Evolutionary conservation across 805 yeast genomes (phyloP), one percentile per base, ranked within the genome.

Genomic region (Barnettozyma salicaria): DNA sequence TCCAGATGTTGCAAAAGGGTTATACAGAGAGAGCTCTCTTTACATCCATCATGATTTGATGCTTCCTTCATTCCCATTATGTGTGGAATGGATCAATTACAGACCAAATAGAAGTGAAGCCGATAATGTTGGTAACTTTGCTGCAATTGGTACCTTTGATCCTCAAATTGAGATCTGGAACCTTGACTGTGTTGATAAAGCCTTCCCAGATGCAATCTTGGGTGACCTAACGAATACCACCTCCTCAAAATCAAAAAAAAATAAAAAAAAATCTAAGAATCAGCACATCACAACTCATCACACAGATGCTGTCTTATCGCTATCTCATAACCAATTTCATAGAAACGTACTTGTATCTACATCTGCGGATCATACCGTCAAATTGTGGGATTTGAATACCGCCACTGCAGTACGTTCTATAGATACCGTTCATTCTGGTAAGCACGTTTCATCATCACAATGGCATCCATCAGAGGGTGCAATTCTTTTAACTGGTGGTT

Each of bases 121-220:
- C 28, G 63, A 62, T 17, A 72, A 76, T 43, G 63, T 78, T 21
- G 96, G 95, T 9, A 92, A 88, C 61, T 88, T 86, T 61, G 97
- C 95, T 2, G 98, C 98, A 11, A 69, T 92, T 47, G 97, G 97
- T 56, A 85, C 97, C 2, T 90, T 92, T 58, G 97, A 90, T 51
- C 98, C 98, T 27, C 94, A 84, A 56, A 90, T 92, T 60, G 98
- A 92, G 64, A 74, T 92, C 43, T 92, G 97, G 97, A 88, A 92
- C 61, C 67, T 92, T 53, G 98, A 92, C 59, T 78, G 81, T 45
- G 68, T 90, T 24, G 97, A 92, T 50, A 87, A 87, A 53, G 90
- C 95, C 19, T 90, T 85, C 72, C 98, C 98, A 11, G 96, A 89
- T 56, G 72, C 83, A 48, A 87, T 92, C 44, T 68, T 92, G 42